Percentiles rank a stretch among this genome's conserved stretches.
Evolutionary conservation across 2,329 filamentous ascomycete genomes (phyloP).

Genomic region (Clathrospora elynae): DNA sequence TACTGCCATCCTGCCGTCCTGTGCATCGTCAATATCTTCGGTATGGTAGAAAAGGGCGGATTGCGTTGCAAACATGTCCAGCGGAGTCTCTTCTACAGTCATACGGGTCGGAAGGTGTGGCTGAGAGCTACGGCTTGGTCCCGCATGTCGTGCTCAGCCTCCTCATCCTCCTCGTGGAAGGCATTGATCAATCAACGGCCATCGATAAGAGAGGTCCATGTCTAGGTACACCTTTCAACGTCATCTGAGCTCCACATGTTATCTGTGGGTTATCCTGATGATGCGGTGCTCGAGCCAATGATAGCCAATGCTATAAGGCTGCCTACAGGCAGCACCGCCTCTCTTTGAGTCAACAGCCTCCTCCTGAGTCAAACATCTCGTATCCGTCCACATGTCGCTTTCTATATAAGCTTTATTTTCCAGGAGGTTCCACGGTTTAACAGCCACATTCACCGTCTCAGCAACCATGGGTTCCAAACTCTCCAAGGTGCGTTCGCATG

Average conservation of each 20-base stretch:
- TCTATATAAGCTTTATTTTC: slow-evolving; percentile 8
- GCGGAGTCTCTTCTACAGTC: too few relatives aligned
- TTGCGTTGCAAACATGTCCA: slow-evolving; percentile 1
- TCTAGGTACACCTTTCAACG: not conserved
- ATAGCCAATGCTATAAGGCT: slow-evolving; percentile 23
- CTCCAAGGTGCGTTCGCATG: slow-evolving; percentile 26
- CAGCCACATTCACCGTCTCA: not conserved
- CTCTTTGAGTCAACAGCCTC: slow-evolving; percentile 29
- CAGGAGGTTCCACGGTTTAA: not conserved
- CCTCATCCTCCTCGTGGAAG: not conserved
- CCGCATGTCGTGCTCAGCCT: slow-evolving; percentile 2
- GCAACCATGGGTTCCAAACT: slow-evolving; percentile 36
- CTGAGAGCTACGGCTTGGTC: slow-evolving; percentile 4
- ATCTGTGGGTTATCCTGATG: slow-evolving; percentile 7
- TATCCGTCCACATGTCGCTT: not conserved
- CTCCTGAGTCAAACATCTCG: slow-evolving; percentile 26
- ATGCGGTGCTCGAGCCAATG: slow-evolving; percentile 23
- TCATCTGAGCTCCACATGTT: not conserved
- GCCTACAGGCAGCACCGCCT: slow-evolving; percentile 38
- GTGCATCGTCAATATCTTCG: not conserved
- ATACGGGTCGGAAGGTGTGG: not conserved
- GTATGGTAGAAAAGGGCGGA: slow-evolving; percentile 15
- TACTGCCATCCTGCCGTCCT: not conserved
- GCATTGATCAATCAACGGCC: slow-evolving; percentile 1
- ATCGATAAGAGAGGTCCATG: not conserved